Evolutionary conservation across 805 yeast species (phyloP), one percentile per base, ranked within the genome.

Genomic region (Scheffersomyces amazonensis): DNA sequence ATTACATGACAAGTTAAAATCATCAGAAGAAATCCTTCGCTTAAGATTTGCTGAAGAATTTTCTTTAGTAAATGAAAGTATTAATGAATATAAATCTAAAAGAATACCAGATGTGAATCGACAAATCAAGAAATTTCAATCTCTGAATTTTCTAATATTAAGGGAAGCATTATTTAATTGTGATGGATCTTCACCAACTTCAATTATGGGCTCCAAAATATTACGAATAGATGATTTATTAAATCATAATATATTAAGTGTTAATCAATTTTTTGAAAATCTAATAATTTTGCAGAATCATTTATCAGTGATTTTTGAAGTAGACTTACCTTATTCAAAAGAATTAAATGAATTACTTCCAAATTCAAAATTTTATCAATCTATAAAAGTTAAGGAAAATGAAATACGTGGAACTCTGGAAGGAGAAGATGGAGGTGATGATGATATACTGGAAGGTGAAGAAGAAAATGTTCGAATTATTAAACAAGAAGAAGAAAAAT

Each of bases 311-410:
- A 42, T 48, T 46, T 62, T 51, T 46, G 44, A 51, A 8, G 19
- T 49, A 4, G 31, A 44, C 16, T 33, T 60, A 11, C 66, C 64
- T 1, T 58, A 64, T 29, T 36, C 58, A n/a, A 35, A 38, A 7
- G 64, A 60, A 35, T 41, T 60, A 21, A 22, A 15, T 10, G 37
- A 29, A 17, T 49, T 40, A 24, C 37, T 60, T 15, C 66, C 66
- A 1, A 49, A 52, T 34, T 32, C 50, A 8, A 48, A 45, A 10
- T 58, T 58, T 40, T 57, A 50, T 28, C 47, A 53, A 17, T 46
- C 64, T 16, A 58, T 69, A 4, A 62, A 61, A 34, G 52, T 52
- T 29, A 66, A 64, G 38, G 68, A 65, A 43, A 42, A 49, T 34
- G 43, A 54, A 33, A 50, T 67, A 46, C 31, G 53, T 6, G 54